phyloP scores from a whole-genome alignment of 2,329 filamentous ascomycete species.

The Calonectria honghensis region DNA sequence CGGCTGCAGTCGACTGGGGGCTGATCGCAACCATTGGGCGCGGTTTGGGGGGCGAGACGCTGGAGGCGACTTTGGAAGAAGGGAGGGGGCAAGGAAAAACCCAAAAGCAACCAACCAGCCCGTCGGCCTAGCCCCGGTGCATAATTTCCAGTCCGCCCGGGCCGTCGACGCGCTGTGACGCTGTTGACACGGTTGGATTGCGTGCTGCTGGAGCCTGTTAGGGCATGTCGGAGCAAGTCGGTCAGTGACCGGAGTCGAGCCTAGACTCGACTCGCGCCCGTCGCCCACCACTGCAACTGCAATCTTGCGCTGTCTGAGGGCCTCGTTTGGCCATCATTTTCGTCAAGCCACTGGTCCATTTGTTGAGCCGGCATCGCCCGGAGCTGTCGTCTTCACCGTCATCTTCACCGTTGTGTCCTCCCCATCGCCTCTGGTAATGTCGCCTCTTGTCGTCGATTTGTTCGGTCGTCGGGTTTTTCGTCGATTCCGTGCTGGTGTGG shows the following conservation, averaged over 20 bases:
- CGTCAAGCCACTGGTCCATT: constrained; percentile 43
- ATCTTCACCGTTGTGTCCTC: constrained; percentile 14
- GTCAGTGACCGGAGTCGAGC: constrained; percentile 46
- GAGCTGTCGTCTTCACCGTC: constrained; percentile 29
- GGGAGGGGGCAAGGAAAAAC: constrained; percentile 28
- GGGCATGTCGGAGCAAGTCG: constrained; percentile 43
- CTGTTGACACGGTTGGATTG: constrained; percentile 51
- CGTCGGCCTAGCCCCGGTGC: constrained; percentile 49
- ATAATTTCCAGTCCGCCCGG: constrained; percentile 54
- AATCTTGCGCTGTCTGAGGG: constrained; percentile 43
- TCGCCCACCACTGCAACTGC: constrained; percentile 39
- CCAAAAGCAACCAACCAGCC: constrained; percentile 52
- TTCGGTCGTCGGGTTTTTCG: constrained; percentile 20
- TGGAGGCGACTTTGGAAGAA: constrained; percentile 46
- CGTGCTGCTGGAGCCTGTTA: constrained; percentile 48
- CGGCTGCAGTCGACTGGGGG: constrained; percentile 43
- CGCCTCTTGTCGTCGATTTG: constrained; percentile 16
- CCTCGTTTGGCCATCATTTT: constrained; percentile 48
- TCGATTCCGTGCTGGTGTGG: constrained; percentile 41
- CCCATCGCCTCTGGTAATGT: not conserved
- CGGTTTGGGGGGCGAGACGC: constrained; percentile 41
- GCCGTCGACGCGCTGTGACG: constrained; percentile 53
- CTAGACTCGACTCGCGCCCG: constrained; percentile 45
- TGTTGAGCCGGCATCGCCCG: constrained; percentile 39
- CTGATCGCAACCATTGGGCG: constrained; percentile 45